Conservation (phyloP, 2,329 filamentous ascomycete genomes). For the Phoma herbarum region DNA sequence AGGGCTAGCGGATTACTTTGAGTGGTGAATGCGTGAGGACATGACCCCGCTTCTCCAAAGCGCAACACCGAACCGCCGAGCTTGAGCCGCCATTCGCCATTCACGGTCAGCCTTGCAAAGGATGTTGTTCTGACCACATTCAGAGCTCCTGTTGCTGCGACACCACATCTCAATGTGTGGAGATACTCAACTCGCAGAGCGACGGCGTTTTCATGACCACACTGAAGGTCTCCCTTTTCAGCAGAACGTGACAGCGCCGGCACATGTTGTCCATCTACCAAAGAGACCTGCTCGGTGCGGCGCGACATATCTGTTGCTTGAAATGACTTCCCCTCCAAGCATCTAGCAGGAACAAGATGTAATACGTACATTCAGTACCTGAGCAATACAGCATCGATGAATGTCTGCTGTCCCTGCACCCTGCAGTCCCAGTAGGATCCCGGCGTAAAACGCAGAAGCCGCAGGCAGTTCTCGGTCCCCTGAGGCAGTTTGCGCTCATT, state of each 20-base stretch:
- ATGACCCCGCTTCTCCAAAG: slow-evolving; percentile 21
- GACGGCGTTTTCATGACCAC: too few relatives aligned
- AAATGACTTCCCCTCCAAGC: neutral
- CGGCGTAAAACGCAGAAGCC: neutral
- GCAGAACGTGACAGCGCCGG: neutral
- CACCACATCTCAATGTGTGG: neutral
- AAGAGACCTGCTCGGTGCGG: too few relatives aligned
- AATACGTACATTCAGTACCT: too few relatives aligned
- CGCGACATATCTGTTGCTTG: neutral
- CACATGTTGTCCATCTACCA: neutral
- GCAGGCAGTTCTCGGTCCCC: neutral
- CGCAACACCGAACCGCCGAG: neutral
- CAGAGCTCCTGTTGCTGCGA: neutral
- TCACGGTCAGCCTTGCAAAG: neutral
- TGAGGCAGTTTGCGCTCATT: slow-evolving; percentile 2
- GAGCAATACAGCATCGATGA: neutral
- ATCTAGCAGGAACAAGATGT: neutral
- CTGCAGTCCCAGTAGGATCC: neutral
- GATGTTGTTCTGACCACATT: neutral
- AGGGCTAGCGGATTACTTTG: slow-evolving; percentile 26
- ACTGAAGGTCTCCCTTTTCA: neutral
- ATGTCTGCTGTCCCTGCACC: neutral
- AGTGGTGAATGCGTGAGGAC: slow-evolving; percentile 13
- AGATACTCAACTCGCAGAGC: too few relatives aligned
- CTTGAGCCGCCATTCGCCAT: neutral